These are phyloP conservation scores for Boeremia exigua DNA, from an alignment of 2,329 filamentous ascomycete species.

Conservation along the genomic window DNA sequence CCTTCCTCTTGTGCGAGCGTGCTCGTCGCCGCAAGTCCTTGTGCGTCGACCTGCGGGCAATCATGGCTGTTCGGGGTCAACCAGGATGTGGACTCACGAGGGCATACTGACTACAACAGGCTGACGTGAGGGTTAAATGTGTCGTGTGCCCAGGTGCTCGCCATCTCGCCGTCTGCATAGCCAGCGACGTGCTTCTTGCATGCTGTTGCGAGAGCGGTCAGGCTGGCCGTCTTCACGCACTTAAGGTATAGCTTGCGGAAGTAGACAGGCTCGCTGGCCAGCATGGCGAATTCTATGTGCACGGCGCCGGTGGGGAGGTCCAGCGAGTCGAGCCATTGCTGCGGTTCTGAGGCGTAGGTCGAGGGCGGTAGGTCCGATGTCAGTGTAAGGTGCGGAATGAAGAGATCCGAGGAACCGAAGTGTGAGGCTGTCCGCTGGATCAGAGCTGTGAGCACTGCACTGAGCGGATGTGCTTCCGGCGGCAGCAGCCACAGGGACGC, in stretches of 20 bases:
- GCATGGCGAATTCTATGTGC: constrained; percentile 34
- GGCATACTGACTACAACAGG: constrained; percentile 49
- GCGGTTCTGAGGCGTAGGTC: constrained; percentile 38
- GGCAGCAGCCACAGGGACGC: constrained; percentile 54
- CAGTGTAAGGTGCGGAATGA: constrained; percentile 52
- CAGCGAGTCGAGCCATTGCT: constrained; percentile 47
- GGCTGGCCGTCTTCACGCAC: constrained; percentile 37
- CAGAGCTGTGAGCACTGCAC: constrained; percentile 38
- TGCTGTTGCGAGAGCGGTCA: constrained; percentile 36
- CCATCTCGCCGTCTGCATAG: constrained; percentile 29
- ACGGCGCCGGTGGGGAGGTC: constrained; percentile 29
- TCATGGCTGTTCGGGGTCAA: constrained; percentile 31
- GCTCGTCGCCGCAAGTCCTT: constrained; percentile 30
- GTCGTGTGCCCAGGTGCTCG: constrained; percentile 39
- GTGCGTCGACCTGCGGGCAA: constrained; percentile 28
- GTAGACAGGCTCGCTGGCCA: constrained; percentile 47
- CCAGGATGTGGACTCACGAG: background rate
- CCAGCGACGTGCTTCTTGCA: constrained; percentile 38
- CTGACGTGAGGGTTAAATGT: constrained; percentile 50
- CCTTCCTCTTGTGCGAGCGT: constrained; percentile 30
- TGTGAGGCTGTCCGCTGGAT: constrained; percentile 43
- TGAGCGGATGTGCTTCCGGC: constrained; percentile 41
- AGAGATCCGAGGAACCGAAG: constrained; percentile 46
- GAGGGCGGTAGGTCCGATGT: constrained; percentile 40
- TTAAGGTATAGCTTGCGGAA: constrained; percentile 49